Percentiles rank a stretch among this genome's conserved stretches.
Conservation (phyloP, 1,284 basidiomycete genomes). For the Microbotryum scabiosae region DNA sequence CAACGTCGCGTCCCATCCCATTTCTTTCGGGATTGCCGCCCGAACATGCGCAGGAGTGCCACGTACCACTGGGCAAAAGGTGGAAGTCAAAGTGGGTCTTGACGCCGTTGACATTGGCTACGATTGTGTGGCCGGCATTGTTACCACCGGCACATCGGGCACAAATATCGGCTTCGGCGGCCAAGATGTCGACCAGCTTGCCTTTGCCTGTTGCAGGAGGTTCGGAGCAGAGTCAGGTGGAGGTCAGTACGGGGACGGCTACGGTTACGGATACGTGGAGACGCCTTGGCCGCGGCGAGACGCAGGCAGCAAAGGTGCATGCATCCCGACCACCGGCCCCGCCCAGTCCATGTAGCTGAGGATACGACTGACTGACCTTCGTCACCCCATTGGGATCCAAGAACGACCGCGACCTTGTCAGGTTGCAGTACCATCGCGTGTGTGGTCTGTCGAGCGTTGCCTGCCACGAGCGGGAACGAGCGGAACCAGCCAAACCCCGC, state of each 20-base stretch:
- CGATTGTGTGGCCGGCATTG: constrained; percentile 97
- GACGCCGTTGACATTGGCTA: constrained; percentile 60
- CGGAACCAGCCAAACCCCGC: too few relatives aligned
- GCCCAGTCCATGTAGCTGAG: background rate
- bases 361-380: constrained; percentile 47
- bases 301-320: background rate
- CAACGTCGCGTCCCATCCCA: background rate
- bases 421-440: background rate
- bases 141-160: constrained; percentile 96
- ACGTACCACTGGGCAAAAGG: constrained; percentile 80
- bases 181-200: constrained; percentile 86
- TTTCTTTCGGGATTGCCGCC: background rate
- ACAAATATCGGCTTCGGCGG: constrained; percentile 81
- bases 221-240: background rate
- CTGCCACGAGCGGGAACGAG: too few relatives aligned
- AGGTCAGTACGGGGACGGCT: too few relatives aligned
- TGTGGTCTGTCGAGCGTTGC: too few relatives aligned
- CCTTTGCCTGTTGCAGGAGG: constrained; percentile 55
- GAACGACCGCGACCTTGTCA: constrained; percentile 21
- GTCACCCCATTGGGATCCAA: constrained; percentile 74
- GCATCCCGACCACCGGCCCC: background rate
- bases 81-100: constrained; percentile 91
- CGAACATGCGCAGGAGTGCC: constrained; percentile 5
- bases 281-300: background rate
- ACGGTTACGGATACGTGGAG: too few relatives aligned